Percentiles rank a stretch among this genome's conserved stretches.
These are phyloP conservation scores for Stropharia rugosoannulata DNA, from an alignment of 768 basidiomycete genomes.

Conservation along the genomic window DNA sequence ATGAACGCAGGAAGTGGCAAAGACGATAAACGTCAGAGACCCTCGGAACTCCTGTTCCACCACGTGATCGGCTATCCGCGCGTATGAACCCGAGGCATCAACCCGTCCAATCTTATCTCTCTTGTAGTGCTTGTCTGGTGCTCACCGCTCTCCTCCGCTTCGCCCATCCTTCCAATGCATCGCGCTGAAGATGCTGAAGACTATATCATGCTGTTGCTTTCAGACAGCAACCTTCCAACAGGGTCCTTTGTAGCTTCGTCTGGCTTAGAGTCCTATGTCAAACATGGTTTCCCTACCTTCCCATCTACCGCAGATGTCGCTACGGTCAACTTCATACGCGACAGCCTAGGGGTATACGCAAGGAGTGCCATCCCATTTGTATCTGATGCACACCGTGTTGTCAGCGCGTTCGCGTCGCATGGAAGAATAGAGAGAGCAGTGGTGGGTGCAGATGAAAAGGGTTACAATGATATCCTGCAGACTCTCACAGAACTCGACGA, in stretches of 20 bases:
- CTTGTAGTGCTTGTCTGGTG: too few relatives aligned
- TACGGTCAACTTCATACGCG: conserved; percentile 61
- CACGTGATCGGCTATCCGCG: conserved; percentile 11
- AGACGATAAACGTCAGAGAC: conserved; percentile 6
- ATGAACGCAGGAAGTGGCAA: conserved; percentile 11
- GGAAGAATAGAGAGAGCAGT: background rate
- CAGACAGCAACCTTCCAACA: conserved; percentile 94
- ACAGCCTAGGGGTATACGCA: conserved; percentile 78
- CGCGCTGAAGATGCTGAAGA: conserved; percentile 20
- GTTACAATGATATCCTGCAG: conserved; percentile 30
- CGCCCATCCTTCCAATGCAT: conserved; percentile 5
- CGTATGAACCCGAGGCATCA: background rate
- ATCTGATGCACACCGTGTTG: conserved; percentile 60
- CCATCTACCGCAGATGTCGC: conserved; percentile 25
- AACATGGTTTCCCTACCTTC: conserved; percentile 84
- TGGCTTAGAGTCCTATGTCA: conserved; percentile 86
- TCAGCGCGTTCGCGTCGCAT: conserved; percentile 20
- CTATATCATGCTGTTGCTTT: conserved; percentile 75
- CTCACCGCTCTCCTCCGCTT: background rate
- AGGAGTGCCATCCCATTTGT: conserved; percentile 78
- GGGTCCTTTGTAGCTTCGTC: conserved; percentile 96
- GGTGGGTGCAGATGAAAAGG: conserved; percentile 8
- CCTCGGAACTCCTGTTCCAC: conserved; percentile 13
- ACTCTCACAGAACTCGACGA: conserved; percentile 61
- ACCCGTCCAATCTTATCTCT: conserved; percentile 16